These are phyloP conservation scores for Selaginella tamariscina DNA, from an alignment of 75 land plant species.

Conservation along the genomic window DNA sequence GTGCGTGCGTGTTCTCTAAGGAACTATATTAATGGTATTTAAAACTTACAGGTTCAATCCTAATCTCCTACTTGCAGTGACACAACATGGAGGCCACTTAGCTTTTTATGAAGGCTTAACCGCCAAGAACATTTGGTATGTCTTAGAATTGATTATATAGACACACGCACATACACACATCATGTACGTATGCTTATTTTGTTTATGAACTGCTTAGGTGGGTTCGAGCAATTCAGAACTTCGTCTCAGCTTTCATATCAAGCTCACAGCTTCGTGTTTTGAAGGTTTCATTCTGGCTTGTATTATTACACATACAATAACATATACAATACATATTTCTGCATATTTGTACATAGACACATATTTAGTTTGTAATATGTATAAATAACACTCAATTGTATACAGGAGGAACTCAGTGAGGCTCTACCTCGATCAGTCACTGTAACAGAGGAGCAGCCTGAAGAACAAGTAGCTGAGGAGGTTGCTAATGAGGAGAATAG, in stretches of 20 bases:
- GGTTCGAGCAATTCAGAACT: not conserved
- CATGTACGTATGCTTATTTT: too few species aligned
- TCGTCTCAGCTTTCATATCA: not conserved
- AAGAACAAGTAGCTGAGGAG: not conserved
- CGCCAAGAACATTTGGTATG: conserved; percentile 58
- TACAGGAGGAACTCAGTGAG: too few species aligned
- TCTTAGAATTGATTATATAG: not conserved
- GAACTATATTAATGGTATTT: not conserved
- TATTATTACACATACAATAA: too few species aligned
- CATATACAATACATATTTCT: too few species aligned
- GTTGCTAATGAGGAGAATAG: not conserved
- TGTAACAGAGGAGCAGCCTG: not conserved
- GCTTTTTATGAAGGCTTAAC: conserved; percentile 79
- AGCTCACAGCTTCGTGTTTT: not conserved
- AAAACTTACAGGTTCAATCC: conserved; percentile 48
- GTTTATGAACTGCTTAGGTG: not conserved
- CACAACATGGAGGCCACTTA: conserved; percentile 86
- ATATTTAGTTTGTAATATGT: too few species aligned
- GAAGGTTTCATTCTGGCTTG: not conserved
- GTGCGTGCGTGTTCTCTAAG: not conserved
- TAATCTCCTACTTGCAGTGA: conserved; percentile 70
- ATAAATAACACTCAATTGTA: too few species aligned
- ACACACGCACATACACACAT: too few species aligned
- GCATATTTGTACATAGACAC: too few species aligned
- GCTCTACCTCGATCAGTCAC: not conserved